These are phyloP conservation scores for Phytophthora pistaciae DNA, from an alignment of 352 stramenopile genomes.

Conservation along the genomic window DNA sequence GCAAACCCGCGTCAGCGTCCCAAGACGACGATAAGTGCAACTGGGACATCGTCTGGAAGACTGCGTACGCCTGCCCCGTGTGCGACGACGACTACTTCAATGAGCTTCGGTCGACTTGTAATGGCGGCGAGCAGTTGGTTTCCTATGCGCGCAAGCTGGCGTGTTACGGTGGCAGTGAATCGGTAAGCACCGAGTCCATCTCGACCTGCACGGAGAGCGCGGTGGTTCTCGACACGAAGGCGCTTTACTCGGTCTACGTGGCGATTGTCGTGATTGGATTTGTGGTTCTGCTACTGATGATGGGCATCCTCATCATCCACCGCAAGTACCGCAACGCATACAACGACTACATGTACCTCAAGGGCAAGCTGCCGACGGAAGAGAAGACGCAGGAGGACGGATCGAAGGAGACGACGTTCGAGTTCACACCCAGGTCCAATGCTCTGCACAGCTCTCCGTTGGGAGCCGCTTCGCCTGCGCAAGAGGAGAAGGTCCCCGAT, in stretches of 20 bases:
- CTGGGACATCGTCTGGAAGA: slow-evolving; percentile 73
- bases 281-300: slow-evolving; percentile 76
- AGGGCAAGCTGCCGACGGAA: slow-evolving; percentile 75
- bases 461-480: slow-evolving; percentile 12
- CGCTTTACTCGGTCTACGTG: slow-evolving; percentile 79
- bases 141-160: slow-evolving; percentile 62
- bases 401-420: slow-evolving; percentile 79
- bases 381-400: slow-evolving; percentile 63
- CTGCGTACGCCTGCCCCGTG: slow-evolving; percentile 72
- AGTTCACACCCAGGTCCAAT: slow-evolving; percentile 73
- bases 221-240: slow-evolving; percentile 75
- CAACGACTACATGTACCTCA: slow-evolving; percentile 87
- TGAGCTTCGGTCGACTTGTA: slow-evolving; percentile 71
- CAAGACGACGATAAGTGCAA: slow-evolving; percentile 62
- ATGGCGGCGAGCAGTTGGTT: slow-evolving; percentile 63
- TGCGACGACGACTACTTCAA: slow-evolving; percentile 72
- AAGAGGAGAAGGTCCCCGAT: slow-evolving; percentile 33
- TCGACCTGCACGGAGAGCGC: slow-evolving; percentile 71
- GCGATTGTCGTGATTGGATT: slow-evolving; percentile 69
- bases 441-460: slow-evolving; percentile 57
- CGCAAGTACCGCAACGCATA: slow-evolving; percentile 84
- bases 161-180: slow-evolving; percentile 66
- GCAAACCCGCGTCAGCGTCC: slow-evolving; percentile 35
- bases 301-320: slow-evolving; percentile 70
- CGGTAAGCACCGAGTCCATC: slow-evolving; percentile 51